phyloP scores from a whole-genome alignment of 352 stramenopile species.

The Globisporangium apiculatum region DNA sequence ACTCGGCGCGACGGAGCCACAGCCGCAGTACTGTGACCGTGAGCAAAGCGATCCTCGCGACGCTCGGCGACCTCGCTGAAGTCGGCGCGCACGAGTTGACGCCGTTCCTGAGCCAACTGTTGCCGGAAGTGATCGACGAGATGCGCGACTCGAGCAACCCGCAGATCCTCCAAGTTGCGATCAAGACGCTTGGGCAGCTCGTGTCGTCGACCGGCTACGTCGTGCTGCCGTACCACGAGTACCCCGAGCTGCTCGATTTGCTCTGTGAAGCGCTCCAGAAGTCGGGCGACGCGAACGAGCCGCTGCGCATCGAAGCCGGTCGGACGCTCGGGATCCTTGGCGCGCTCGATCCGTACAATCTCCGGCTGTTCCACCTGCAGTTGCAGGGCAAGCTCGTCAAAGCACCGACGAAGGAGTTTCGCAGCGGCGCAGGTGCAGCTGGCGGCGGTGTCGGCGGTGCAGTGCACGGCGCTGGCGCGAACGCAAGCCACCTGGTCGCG shows the following conservation, averaged over 20 bases:
- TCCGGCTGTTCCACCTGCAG: constrained; percentile 76
- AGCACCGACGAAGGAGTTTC: constrained; percentile 67
- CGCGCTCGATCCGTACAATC: constrained; percentile 80
- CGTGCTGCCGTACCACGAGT: constrained; percentile 79
- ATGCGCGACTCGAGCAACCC: constrained; percentile 82
- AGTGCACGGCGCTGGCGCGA: constrained; percentile 17
- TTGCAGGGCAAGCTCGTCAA: constrained; percentile 70
- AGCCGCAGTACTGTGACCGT: constrained; percentile 73
- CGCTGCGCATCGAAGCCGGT: constrained; percentile 70
- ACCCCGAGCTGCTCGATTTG: constrained; percentile 75
- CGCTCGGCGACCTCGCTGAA: constrained; percentile 70
- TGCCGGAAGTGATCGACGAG: constrained; percentile 85
- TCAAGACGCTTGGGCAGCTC: constrained; percentile 79
- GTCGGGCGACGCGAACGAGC: constrained; percentile 70
- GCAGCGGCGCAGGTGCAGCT: constrained; percentile 9
- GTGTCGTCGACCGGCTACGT: constrained; percentile 82
- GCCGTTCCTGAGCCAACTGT: constrained; percentile 73
- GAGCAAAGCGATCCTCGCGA: constrained; percentile 81
- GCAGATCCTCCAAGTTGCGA: constrained; percentile 79
- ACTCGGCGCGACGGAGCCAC: constrained; percentile 58
- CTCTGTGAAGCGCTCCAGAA: constrained; percentile 74
- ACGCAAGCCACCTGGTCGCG: constrained; percentile 11
- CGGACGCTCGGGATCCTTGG: constrained; percentile 76
- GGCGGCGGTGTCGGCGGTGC: constrained; percentile 28
- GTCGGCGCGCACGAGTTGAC: constrained; percentile 74